Evolutionary conservation across 441 rosid genomes (phyloP), one percentile per base, ranked within the genome.

Genomic region (Mallotus japonicus): DNA sequence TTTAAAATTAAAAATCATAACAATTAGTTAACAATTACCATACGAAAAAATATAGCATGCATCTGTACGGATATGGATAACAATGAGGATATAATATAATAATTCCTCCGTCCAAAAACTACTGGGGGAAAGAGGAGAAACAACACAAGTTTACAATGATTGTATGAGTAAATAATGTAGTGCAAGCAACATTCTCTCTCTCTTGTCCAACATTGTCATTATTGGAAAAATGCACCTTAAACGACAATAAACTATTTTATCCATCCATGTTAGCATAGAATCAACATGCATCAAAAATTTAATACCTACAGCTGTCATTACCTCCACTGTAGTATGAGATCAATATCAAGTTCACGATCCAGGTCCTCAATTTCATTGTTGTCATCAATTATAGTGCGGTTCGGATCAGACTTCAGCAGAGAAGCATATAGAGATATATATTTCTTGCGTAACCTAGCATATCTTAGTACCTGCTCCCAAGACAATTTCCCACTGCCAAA

Each of bases 301-400:
- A 70, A 55, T 24, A 28, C 34, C n/a, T 57, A 62, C 1, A 53
- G 28, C 47, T 20, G 13, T 57, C 65, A 68, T 71, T 88, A 96
- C 99, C 99, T 93, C 99, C 98, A 96, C 69, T 94, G 99, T 75
- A 96, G 80, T 80, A 96, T 96, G 76, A 96, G 87, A 46, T 96
- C 98, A 24, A 92, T 87, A 79, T 92, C 92, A 79, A 96, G 98
- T 79, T 82, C 92, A 62, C 87, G 90, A 82, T 96, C 99, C 76
- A 96, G 85, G 76, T 92, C 92, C 78, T 85, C 87, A 67, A 96
- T 89, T 73, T 92, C 98, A 84, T 87, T 77, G 77, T 87, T 85
- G 78, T 87, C 97, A 82, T 91, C 96, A 77, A 87, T 90, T 72
- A 87, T 83, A 50, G 73, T 69, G 49, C 85, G 88, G 81, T 78